Evolutionary conservation across 306 rosid species (phyloP).

Genomic region (Benincasa hispida): DNA sequence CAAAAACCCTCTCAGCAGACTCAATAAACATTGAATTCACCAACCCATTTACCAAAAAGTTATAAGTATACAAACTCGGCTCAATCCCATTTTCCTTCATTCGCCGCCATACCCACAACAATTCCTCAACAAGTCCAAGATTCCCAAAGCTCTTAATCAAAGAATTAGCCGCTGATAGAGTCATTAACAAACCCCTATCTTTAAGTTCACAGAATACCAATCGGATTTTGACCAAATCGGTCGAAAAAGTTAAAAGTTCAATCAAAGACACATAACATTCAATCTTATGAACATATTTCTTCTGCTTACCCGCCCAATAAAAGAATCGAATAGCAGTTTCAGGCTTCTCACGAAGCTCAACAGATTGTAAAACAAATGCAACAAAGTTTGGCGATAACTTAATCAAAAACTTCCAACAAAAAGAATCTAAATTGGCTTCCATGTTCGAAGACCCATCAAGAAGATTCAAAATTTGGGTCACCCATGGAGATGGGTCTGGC

Average conservation of each 20-base stretch:
- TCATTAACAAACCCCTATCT: slow-evolving; percentile 31
- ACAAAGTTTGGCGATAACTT: slow-evolving; percentile 64
- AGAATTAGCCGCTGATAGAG: slow-evolving; percentile 34
- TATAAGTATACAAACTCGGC: slow-evolving; percentile 39
- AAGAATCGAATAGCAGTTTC: slow-evolving; percentile 45
- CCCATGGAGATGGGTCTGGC: slow-evolving; percentile 60
- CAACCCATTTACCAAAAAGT: slow-evolving; percentile 63
- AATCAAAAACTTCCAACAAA: slow-evolving; percentile 42
- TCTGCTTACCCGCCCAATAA: slow-evolving; percentile 50
- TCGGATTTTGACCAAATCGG: slow-evolving; percentile 17
- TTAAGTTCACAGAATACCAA: slow-evolving; percentile 23
- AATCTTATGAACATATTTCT: slow-evolving; percentile 40
- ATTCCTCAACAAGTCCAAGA: slow-evolving; percentile 56
- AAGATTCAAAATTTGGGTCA: slow-evolving; percentile 43
- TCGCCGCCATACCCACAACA: slow-evolving; percentile 71
- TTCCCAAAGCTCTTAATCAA: slow-evolving; percentile 46
- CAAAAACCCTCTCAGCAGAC: slow-evolving; percentile 59
- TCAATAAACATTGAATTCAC: slow-evolving; percentile 47
- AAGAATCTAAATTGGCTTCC: slow-evolving; percentile 56
- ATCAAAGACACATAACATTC: slow-evolving; percentile 59
- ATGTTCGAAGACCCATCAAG: slow-evolving; percentile 45
- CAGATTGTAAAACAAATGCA: slow-evolving; percentile 34
- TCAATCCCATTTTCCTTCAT: slow-evolving; percentile 57
- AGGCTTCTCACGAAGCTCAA: slow-evolving; percentile 23
- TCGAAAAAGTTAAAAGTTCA: slow-evolving; percentile 23